Conservation (phyloP, 2,329 filamentous ascomycete species). For the Volutella citrinella region DNA sequence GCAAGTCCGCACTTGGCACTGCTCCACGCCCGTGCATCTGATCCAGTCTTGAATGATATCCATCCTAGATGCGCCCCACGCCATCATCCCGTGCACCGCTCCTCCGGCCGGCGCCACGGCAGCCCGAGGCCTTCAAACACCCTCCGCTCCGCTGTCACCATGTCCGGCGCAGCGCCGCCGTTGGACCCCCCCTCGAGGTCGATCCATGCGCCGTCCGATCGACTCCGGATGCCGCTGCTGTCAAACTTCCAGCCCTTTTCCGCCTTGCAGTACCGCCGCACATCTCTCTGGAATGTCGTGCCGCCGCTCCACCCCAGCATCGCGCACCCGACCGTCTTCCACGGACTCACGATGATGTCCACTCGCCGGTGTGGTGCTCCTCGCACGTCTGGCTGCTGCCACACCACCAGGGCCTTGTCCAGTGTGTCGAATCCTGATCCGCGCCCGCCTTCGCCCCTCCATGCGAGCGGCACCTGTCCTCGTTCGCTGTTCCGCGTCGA, state of each 20-base stretch:
- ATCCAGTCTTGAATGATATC: too few species aligned
- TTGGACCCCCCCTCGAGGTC: slow-evolving; percentile 58
- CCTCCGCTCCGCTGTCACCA: slow-evolving; percentile 72
- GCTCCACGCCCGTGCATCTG: too few species aligned
- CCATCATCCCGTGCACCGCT: slow-evolving; percentile 64
- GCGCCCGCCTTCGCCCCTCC: slow-evolving; percentile 41
- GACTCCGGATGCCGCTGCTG: slow-evolving; percentile 76
- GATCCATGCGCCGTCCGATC: slow-evolving; percentile 64
- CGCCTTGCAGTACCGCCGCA: slow-evolving; percentile 75
- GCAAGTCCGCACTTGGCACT: too few species aligned
- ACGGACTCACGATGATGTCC: slow-evolving; percentile 87
- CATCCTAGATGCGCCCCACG: too few species aligned
- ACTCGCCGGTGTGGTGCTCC: slow-evolving; percentile 68
- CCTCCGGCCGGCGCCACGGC: slow-evolving; percentile 61
- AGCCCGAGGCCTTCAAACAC: slow-evolving; percentile 78
- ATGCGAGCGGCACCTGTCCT: slow-evolving; percentile 58
- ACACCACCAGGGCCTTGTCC: slow-evolving; percentile 90
- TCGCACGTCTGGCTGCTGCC: slow-evolving; percentile 53
- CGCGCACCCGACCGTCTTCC: slow-evolving; percentile 85
- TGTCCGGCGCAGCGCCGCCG: slow-evolving; percentile 51
- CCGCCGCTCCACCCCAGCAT: slow-evolving; percentile 85
- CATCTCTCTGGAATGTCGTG: slow-evolving; percentile 85
- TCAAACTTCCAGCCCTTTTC: slow-evolving; percentile 80
- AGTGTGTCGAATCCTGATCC: slow-evolving; percentile 77
- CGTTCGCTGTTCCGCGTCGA: slow-evolving; percentile 69